These are phyloP conservation scores for Entomortierella lignicola DNA, from an alignment of 192 early-diverging fungal species.

Conservation along the genomic window DNA sequence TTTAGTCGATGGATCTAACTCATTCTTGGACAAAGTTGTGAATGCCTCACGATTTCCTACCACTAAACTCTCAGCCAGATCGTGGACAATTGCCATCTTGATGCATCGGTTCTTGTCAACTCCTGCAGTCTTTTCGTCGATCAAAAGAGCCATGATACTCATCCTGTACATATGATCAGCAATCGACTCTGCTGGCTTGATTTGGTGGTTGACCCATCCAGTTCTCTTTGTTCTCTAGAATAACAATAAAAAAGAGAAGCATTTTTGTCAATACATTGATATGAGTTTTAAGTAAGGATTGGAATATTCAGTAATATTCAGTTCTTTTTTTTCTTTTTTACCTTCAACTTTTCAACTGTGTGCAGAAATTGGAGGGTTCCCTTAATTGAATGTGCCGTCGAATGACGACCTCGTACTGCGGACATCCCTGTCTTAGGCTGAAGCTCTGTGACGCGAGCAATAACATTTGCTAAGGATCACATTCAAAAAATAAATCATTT, in stretches of 20 bases:
- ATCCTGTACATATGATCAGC: constrained; percentile 97
- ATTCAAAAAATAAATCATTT: too few relatives aligned
- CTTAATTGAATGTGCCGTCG: constrained; percentile 36
- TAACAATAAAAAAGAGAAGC: not conserved
- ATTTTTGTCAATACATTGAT: too few relatives aligned
- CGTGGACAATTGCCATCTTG: constrained; percentile 95
- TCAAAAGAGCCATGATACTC: constrained; percentile 87
- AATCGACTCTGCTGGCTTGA: constrained; percentile 85
- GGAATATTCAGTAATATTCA: not conserved
- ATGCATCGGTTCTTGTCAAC: constrained; percentile 75
- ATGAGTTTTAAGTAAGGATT: too few relatives aligned
- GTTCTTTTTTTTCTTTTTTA: constrained; percentile 22
- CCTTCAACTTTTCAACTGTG: constrained; percentile 85
- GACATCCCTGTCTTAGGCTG: not conserved
- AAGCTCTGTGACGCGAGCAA: constrained; percentile 37
- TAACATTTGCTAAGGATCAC: constrained; percentile 21
- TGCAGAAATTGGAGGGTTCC: constrained; percentile 76
- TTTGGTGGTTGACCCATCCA: constrained; percentile 85
- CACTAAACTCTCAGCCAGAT: constrained; percentile 87
- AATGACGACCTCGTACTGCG: constrained; percentile 7
- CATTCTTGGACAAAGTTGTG: not conserved
- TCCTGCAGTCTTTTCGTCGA: constrained; percentile 77
- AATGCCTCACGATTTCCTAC: constrained; percentile 36
- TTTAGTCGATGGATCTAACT: not conserved
- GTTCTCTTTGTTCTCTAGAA: constrained; percentile 88